Conservation (phyloP, 768 basidiomycete genomes). For the Glaciozyma antarctica region DNA sequence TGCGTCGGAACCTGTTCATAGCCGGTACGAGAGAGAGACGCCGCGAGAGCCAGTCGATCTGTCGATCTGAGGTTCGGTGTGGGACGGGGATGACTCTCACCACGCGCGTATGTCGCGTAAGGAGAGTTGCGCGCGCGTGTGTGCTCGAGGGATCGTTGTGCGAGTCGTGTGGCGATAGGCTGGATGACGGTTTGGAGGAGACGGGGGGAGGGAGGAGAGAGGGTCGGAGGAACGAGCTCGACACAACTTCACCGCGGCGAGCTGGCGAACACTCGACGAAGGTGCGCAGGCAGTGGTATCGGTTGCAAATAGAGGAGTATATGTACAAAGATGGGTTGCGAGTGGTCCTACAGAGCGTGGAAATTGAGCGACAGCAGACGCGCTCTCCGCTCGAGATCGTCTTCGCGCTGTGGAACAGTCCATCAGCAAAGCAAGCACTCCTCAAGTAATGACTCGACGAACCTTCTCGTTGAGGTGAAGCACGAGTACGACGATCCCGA, state of each 20-base stretch:
- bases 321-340: background rate
- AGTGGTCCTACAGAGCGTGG: conserved; percentile 54
- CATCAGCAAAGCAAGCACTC: conserved; percentile 2
- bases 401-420: conserved; percentile 58
- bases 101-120: too few species aligned
- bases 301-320: background rate
- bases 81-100: too few species aligned
- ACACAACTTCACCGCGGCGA: too few species aligned
- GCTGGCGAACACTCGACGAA: background rate
- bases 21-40: background rate
- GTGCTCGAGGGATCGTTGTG: too few species aligned
- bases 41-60: too few species aligned
- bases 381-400: conserved; percentile 78
- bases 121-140: too few species aligned
- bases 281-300: background rate
- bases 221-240: too few species aligned
- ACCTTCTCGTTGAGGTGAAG: conserved; percentile 91
- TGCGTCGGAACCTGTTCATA: conserved; percentile 6
- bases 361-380: conserved; percentile 96
- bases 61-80: too few species aligned
- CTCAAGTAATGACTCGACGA: conserved; percentile 32
- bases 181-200: too few species aligned
- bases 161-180: too few species aligned
- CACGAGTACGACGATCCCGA: conserved; percentile 74
- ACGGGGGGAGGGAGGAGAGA: too few species aligned